Base-by-base conservation (phyloP, 2,329 filamentous ascomycete species). In the Diaporthe vexans region DNA sequence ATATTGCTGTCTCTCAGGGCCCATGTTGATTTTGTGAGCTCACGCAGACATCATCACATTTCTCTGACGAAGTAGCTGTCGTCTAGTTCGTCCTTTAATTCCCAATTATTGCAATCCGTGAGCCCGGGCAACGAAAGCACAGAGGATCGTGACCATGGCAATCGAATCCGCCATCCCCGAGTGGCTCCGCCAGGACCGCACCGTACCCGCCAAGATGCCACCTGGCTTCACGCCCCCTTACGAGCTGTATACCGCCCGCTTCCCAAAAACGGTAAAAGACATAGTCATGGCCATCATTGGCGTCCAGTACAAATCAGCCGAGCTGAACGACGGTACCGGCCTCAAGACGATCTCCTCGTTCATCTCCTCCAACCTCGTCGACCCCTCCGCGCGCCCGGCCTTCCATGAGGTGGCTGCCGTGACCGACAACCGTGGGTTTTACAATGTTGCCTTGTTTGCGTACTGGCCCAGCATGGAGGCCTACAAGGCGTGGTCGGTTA, bases 401-500 rank as follows among this genome's bases (percentile, higher is more conserved):
- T 79, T 79, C 76, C 82, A 80, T 79, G 83, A 85, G 76, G 75
- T 79, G 46, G 78, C 81, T 29, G 80, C 83, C 3, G 79, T 82
- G 0, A 80, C 77, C 10, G 81, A 84, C 74, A 78, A 77, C 71
- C 75, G 74, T 10, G 80, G 79, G 10, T 80, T 78, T 46, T 82
- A 79, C 75, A 85, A 84, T 75, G 74, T 83, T 72, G 79, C 80
- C 1, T 77, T 83, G 13, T 77, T 86, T 26, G 81, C 83, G 0
- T 86, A 86, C 77, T 86, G 84, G 83, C 77, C 80, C 1, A 81
- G 78, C 51, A 78, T 74, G 57, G 74, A 74, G 7, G 63, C 75
- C 1, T 82, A 82, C 76, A 73, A 79, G 1, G 70, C 74, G 6
- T 86, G 84, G 84, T 74, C 79, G 4, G 61, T 52, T 4, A 61